phyloP scores from a whole-genome alignment of 495 filamentous ascomycete genomes.

The Aspergillus olivimuriae region DNA sequence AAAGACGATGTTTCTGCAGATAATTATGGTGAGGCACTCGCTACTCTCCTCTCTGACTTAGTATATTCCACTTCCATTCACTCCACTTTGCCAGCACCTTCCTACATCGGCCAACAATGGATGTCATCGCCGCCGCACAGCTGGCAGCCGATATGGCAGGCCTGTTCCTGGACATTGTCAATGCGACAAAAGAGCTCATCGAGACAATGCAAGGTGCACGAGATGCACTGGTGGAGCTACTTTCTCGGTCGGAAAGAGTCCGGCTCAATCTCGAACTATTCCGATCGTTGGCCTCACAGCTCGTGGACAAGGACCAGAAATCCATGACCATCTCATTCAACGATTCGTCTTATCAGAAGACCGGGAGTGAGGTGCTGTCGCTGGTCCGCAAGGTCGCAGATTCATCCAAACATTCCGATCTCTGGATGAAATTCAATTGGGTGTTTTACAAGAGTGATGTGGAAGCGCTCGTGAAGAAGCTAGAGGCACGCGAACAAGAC shows the following conservation, averaged over 20 bases:
- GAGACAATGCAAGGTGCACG: conserved; percentile 1
- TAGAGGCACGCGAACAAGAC: neutral
- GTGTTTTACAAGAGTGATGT: neutral
- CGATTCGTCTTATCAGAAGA: neutral
- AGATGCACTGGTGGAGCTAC: neutral
- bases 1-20: no score
- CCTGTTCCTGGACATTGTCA: neutral
- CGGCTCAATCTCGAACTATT: neutral
- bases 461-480: neutral
- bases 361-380: neutral
- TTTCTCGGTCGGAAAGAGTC: neutral
- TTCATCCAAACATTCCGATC: neutral
- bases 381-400: neutral
- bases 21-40: no score
- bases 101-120: no score
- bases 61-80: no score
- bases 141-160: neutral
- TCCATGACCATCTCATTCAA: neutral
- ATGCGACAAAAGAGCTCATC: neutral
- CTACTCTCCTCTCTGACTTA: no score
- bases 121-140: neutral
- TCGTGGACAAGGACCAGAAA: neutral
- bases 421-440: neutral
- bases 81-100: no score
- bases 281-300: neutral